phyloP scores from a whole-genome alignment of 176 grass and related monocot species.

The Alopecurus myosuroides region DNA sequence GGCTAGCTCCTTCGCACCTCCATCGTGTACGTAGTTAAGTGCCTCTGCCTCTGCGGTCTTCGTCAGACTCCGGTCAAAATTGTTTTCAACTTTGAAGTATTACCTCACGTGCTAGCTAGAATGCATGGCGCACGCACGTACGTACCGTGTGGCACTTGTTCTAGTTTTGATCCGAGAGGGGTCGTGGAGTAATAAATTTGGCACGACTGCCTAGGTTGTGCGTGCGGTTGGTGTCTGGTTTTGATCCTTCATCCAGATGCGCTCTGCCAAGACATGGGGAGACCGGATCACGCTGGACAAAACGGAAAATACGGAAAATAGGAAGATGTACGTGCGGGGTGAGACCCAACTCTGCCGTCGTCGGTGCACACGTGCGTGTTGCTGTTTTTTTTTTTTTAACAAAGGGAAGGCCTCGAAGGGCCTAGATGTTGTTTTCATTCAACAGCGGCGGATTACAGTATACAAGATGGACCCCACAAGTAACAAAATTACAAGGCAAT shows the following conservation, averaged over 20 bases:
- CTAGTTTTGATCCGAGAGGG: too few relatives aligned
- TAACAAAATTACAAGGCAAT: too few relatives aligned
- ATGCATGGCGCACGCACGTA: too few relatives aligned
- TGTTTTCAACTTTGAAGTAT: not conserved
- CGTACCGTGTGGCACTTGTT: too few relatives aligned
- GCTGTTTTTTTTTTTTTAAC: too few relatives aligned
- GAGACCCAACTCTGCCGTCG: not conserved
- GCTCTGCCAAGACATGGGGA: not conserved
- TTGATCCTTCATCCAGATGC: not conserved
- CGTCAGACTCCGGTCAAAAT: not conserved
- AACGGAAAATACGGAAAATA: too few relatives aligned
- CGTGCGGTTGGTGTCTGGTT: not conserved
- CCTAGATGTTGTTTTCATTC: too few relatives aligned
- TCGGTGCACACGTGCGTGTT: not conserved
- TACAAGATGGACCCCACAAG: too few relatives aligned
- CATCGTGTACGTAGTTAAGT: too few relatives aligned
- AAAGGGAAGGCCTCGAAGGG: too few relatives aligned
- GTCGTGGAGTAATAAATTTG: not conserved
- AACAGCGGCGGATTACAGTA: too few relatives aligned
- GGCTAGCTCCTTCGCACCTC: too few relatives aligned
- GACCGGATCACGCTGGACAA: not conserved
- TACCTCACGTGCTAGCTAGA: not conserved
- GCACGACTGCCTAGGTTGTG: not conserved
- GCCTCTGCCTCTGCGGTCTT: not conserved
- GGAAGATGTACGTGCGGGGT: not conserved